Evolutionary conservation across 805 yeast genomes (phyloP), one percentile per base, ranked within the genome.

Genomic region (Nakazawaea pomicola): DNA sequence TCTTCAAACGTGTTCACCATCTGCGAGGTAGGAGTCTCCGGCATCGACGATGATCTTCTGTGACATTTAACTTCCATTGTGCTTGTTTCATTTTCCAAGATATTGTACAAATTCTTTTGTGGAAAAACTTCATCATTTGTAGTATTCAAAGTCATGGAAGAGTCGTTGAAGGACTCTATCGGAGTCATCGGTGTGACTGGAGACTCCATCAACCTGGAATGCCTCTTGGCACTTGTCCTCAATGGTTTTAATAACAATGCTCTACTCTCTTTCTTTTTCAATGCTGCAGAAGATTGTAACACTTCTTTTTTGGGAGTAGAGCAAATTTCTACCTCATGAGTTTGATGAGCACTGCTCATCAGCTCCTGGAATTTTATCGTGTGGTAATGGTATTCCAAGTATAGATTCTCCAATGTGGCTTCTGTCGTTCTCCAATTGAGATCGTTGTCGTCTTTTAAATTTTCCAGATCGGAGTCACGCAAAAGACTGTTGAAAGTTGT

Each of bases 341-440:
- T 30, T n/a, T 10, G 28, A 20, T 6, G 20, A 6, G 6, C n/a
- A n/a, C n/a, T n/a, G n/a, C 29, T 30, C n/a, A 38, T 23, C 44
- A 41, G 44, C 18, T 41, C 40, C 31, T 36, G 40, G 37, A 41
- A 41, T 20, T 36, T 41, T 6, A 36, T 41, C 6, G 43, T 40
- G 14, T 70, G 41, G 40, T 63, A 66, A 14, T 57, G 54, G 43
- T 58, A 70, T 46, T 71, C 76, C 35, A 64, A 49, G 27, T 58
- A 57, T 17, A 71, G 40, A 44, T 71, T 71, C 16, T 69, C 73
- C 33, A 68, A 52, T 3, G 74, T 70, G 2, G 74, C 69, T 38
- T 67, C 70, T 0, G 68, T 62, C 4, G 73, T 67, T 55, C 64
- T 59, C 70, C 70, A 65, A 42, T 68, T 67, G 23, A 68, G 49